Evolutionary conservation across 768 basidiomycete species (phyloP), one percentile per base, ranked within the genome.

Genomic region (Amanita jacksonii): DNA sequence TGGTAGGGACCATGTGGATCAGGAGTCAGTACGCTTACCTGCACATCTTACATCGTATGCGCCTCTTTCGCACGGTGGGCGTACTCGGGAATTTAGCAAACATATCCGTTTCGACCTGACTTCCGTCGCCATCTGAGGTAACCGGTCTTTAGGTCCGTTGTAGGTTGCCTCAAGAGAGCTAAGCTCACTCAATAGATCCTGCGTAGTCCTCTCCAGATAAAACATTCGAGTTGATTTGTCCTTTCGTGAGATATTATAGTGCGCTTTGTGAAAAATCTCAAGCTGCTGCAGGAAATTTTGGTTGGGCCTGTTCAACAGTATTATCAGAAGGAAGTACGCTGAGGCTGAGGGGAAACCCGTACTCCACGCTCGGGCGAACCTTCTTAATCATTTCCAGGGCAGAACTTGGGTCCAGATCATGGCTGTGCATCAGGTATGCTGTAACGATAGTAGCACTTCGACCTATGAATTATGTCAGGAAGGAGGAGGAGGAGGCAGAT

Each of bases 21-120:
- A 5, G 16, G 24, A 2, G 34, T 22, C 5, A 12, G 1, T 4
- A 19, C 12, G 38, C 72, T 39, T 47, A 81, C 85, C 88, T 72
- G 68, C 92, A 94, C 81, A 85, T 88, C 62, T 86, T 91, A 63
- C 92, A 96, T 56, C 92, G 71, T 55, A 96, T 91, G 31, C 82
- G 74, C 31, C 73, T 60, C 12, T 67, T 63, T 8, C 68, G 60
- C 39, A 57, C 70, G 27, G 66, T 65, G 0, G 86, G 81, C 0
- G 84, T 81, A 3, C 72, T 60, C 1, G 81, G 76, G 57, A 72
- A 77, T 52, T 73, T 78, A 1, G 89, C 83, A 54, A 90, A 85
- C 76, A 88, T 88, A 45, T 79, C 75, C 10, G 70, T 76, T 36
- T 74, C 65, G 8, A 81, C 73, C 5, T 67, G 52, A 19, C 76